Evolutionary conservation across 2,329 filamentous ascomycete genomes (phyloP), one percentile per base, ranked within the genome.

Genomic region (Drechslerella stenobrocha): DNA sequence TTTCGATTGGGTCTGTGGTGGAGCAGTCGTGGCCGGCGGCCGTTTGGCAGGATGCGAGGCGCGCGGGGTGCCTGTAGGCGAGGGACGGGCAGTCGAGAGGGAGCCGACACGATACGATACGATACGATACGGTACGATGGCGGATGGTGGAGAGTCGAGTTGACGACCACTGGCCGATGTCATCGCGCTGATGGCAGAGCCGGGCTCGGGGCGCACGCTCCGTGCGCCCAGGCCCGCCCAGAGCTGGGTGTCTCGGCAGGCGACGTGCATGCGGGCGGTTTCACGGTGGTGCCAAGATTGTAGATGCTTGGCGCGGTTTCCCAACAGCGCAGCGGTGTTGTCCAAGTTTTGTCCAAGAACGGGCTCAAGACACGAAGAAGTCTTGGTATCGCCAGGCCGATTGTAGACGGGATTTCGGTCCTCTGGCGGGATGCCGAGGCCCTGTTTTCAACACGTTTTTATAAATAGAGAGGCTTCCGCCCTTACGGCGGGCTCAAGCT

Each of bases 261-360:
- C 42, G 44, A 37, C 42, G 40, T 55, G 7, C 5, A 32, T 20
- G 22, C 34, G 45, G 45, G 7, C 13, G 34, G 23, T 53, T 35
- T 50, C 15, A 45, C 24, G 40, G 22, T 37, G 42, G 48, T 34
- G 55, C 63, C 63, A 60, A 67, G 63, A 60, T 35, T 67, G 48
- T 42, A 60, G 55, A 60, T 67, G 34, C 63, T 67, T 35, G 63
- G 63, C 63, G 34, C 52, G 50, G 45, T 67, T 52, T 55, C 53
- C 18, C 53, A 59, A 66, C 63, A 28, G 32, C 55, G 63, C 60
- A 55, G 56, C 48, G 60, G 52, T 66, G 60, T 66, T 65, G 60
- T 58, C 40, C 15, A 34, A 28, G n/a, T 35, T 46, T 9, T 44
- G 30, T 28, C 51, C 48, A 58, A 47, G 60, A 47, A 40, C 44